Conservation (phyloP, 805 yeast genomes). For the Barnettozyma botsteinii region DNA sequence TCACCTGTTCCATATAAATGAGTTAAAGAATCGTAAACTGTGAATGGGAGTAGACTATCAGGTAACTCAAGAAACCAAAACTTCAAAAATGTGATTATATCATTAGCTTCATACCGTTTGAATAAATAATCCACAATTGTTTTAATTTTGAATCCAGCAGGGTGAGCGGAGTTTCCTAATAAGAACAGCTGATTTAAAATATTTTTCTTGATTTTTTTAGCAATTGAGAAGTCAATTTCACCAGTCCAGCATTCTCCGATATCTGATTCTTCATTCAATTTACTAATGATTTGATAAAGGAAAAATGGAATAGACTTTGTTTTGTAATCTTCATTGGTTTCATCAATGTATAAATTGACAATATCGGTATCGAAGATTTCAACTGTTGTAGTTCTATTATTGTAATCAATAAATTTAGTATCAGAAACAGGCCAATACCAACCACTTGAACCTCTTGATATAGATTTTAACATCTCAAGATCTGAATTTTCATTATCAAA, state of each 20-base stretch:
- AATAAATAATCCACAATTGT: conserved; percentile 10
- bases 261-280: conserved; percentile 9
- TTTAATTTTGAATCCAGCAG: not conserved
- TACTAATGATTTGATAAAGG: conserved; percentile 6
- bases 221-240: conserved; percentile 15
- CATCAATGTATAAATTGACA: conserved; percentile 12
- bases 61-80: conserved; percentile 56
- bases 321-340: conserved; percentile 6
- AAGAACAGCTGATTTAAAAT: not conserved
- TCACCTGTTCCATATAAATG: conserved; percentile 10
- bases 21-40: conserved; percentile 23
- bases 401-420: conserved; percentile 9
- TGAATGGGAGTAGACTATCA: conserved; percentile 45
- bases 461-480: conserved; percentile 9
- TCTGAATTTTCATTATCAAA: conserved; percentile 8
- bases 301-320: conserved; percentile 19
- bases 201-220: conserved; percentile 16
- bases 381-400: not conserved
- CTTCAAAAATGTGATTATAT: conserved; percentile 39
- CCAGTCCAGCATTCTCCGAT: conserved; percentile 9
- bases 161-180: not conserved
- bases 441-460: conserved; percentile 7
- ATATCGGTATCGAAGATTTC: conserved; percentile 22
- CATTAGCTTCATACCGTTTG: conserved; percentile 8
- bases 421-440: conserved; percentile 26